Percentiles rank a stretch among this genome's conserved stretches.
These are phyloP conservation scores for Clausena lansium DNA, from an alignment of 345 rosid species.

Conservation along the genomic window DNA sequence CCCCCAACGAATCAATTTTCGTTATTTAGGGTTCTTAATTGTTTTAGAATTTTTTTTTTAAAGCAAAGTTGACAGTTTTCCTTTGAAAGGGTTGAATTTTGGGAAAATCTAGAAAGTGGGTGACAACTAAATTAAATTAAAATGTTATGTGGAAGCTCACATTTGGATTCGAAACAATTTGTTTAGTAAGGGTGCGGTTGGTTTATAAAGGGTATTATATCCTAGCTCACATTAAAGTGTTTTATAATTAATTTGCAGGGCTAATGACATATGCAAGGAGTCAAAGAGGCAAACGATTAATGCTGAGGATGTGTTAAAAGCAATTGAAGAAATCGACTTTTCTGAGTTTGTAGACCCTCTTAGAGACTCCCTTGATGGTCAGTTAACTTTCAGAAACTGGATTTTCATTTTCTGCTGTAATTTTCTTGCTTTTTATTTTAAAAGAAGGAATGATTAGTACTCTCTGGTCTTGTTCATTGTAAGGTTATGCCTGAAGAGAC, in stretches of 20 bases:
- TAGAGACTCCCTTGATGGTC: conserved; percentile 56
- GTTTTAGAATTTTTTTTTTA: background rate
- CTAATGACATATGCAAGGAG: conserved; percentile 72
- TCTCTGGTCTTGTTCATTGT: background rate
- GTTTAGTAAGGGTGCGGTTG: background rate
- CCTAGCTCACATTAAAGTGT: background rate
- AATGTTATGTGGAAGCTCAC: background rate
- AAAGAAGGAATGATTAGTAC: background rate
- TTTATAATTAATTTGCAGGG: conserved; percentile 28
- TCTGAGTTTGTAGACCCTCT: conserved; percentile 56
- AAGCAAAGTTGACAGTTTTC: background rate
- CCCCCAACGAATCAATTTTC: background rate
- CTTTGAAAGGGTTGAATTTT: background rate
- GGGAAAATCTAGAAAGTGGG: background rate
- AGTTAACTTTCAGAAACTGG: conserved; percentile 14
- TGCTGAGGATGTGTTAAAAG: conserved; percentile 56
- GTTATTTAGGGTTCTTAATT: conserved; percentile 19
- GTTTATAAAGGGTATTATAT: background rate
- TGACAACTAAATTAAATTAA: background rate
- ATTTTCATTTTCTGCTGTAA: background rate
- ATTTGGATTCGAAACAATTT: background rate
- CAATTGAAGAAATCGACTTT: conserved; percentile 64
- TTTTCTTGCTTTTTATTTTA: background rate
- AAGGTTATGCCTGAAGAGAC: background rate
- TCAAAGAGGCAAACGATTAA: conserved; percentile 66